Evolutionary conservation across 2,329 filamentous ascomycete genomes (phyloP).

Genomic region (Exophiala aquamarina): DNA sequence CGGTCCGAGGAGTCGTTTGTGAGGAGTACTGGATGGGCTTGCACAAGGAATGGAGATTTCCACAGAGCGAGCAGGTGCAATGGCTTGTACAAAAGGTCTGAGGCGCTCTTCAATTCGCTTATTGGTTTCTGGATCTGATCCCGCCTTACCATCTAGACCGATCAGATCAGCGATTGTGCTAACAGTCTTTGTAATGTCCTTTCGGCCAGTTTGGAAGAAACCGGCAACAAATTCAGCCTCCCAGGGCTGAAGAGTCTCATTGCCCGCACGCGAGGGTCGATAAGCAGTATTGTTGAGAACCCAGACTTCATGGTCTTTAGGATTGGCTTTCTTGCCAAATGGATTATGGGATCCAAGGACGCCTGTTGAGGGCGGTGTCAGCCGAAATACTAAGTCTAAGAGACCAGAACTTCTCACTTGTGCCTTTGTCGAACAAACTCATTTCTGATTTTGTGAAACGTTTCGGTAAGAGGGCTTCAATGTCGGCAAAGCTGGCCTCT

Average conservation of each 20-base stretch:
- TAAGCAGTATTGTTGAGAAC: constrained; percentile 87
- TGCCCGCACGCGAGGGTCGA: constrained; percentile 41
- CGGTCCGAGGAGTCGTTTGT: constrained; percentile 62
- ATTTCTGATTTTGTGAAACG: constrained; percentile 27
- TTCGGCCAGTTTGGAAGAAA: constrained; percentile 73
- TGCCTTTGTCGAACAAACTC: constrained; percentile 28
- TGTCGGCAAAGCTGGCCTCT: constrained; percentile 26
- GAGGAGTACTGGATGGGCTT: constrained; percentile 45
- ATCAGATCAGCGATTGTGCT: constrained; percentile 69
- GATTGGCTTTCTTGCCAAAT: constrained; percentile 59
- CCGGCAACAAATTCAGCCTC: constrained; percentile 80
- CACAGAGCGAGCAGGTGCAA: constrained; percentile 69
- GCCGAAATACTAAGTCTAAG: neutral
- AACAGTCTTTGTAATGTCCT: constrained; percentile 66
- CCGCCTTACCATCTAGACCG: constrained; percentile 60
- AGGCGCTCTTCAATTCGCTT: constrained; percentile 59
- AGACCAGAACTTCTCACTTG: constrained; percentile 11
- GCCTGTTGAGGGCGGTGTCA: constrained; percentile 12
- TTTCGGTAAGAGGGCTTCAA: constrained; percentile 28
- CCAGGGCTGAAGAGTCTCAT: constrained; percentile 55
- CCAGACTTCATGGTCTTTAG: constrained; percentile 75
- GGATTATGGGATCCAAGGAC: constrained; percentile 52
- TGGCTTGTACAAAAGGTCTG: constrained; percentile 72
- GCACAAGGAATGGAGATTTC: constrained; percentile 56
- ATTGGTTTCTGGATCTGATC: constrained; percentile 54